These are phyloP conservation scores for Starmerella scarabaei DNA, from an alignment of 805 yeast genomes.

Conservation along the genomic window DNA sequence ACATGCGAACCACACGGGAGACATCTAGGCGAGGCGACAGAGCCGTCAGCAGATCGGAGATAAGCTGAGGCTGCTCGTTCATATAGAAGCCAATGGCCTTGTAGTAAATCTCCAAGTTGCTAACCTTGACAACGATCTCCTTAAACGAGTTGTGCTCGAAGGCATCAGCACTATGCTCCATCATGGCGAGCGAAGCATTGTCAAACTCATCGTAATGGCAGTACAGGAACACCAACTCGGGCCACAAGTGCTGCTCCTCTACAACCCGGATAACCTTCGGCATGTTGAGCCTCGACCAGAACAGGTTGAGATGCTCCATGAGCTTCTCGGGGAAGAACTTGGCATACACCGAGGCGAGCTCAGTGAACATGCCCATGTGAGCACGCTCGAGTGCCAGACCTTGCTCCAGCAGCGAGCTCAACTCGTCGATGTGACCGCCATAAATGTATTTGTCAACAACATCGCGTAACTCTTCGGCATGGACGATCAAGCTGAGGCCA, in stretches of 20 bases:
- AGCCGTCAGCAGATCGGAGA: constrained; percentile 73
- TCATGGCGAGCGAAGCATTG: constrained; percentile 92
- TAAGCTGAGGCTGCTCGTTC: constrained; percentile 77
- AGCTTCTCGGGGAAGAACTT: constrained; percentile 82
- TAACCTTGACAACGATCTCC: constrained; percentile 86
- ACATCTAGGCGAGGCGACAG: constrained; percentile 83
- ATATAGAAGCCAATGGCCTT: constrained; percentile 93
- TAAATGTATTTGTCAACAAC: constrained; percentile 76
- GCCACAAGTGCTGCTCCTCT: constrained; percentile 89
- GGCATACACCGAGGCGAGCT: constrained; percentile 78
- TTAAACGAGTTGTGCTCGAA: constrained; percentile 91
- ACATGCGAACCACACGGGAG: constrained; percentile 87
- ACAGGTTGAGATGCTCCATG: constrained; percentile 90
- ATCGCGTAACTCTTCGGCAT: constrained; percentile 92
- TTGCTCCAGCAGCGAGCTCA: constrained; percentile 84
- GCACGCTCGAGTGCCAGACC: constrained; percentile 96
- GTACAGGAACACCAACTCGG: constrained; percentile 87
- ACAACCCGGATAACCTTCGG: constrained; percentile 93
- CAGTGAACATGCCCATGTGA: constrained; percentile 99
- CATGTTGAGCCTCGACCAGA: constrained; percentile 96
- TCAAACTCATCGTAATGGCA: constrained; percentile 99
- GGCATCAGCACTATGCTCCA: constrained; percentile 83
- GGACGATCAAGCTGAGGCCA: constrained; percentile 92
- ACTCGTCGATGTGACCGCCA: constrained; percentile 82
- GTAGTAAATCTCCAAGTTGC: constrained; percentile 92